phyloP scores from a whole-genome alignment of 2,329 filamentous ascomycete genomes.

The Trichothecium sympodiale region DNA sequence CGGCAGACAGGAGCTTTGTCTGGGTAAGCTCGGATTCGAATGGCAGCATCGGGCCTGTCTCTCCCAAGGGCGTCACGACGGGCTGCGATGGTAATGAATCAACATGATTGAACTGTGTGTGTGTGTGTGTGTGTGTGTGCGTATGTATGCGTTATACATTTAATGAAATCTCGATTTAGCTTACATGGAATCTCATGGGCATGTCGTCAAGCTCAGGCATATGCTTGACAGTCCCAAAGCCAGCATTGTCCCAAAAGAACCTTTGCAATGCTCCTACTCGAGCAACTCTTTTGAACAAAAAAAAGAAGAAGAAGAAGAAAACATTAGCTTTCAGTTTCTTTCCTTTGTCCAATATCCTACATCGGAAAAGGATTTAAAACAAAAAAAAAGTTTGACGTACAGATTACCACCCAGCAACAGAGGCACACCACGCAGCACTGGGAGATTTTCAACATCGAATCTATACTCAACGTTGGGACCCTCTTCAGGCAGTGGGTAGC shows the following conservation, averaged over 20 bases:
- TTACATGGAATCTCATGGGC: slow-evolving; percentile 36
- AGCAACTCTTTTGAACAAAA: slow-evolving; percentile 1
- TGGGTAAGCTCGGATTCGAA: slow-evolving; percentile 29
- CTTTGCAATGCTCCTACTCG: slow-evolving; percentile 36
- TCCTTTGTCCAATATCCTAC: too few relatives aligned
- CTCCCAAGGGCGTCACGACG: slow-evolving; percentile 40
- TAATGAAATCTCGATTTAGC: slow-evolving; percentile 8
- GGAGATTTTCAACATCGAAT: slow-evolving; percentile 45
- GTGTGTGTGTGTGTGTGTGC: too few relatives aligned
- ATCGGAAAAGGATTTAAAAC: too few relatives aligned
- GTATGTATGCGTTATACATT: too few relatives aligned
- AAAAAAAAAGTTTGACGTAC: slow-evolving; percentile 28
- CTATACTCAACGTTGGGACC: slow-evolving; percentile 24
- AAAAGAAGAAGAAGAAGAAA: slow-evolving; percentile 25
- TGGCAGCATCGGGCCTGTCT: slow-evolving; percentile 24
- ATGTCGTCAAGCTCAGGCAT: slow-evolving; percentile 34
- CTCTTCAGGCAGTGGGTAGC: slow-evolving; percentile 28
- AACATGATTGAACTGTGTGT: too few relatives aligned
- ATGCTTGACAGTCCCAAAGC: slow-evolving; percentile 36
- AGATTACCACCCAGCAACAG: slow-evolving; percentile 51
- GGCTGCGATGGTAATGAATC: slow-evolving; percentile 29
- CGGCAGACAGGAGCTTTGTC: slow-evolving; percentile 21
- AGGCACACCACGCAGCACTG: slow-evolving; percentile 54
- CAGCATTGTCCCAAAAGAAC: slow-evolving; percentile 59
- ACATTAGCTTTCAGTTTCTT: slow-evolving; percentile 40